These are phyloP conservation scores for Chenopodium berlandieri DNA, from an alignment of 148 eudicot genomes.

Conservation along the genomic window DNA sequence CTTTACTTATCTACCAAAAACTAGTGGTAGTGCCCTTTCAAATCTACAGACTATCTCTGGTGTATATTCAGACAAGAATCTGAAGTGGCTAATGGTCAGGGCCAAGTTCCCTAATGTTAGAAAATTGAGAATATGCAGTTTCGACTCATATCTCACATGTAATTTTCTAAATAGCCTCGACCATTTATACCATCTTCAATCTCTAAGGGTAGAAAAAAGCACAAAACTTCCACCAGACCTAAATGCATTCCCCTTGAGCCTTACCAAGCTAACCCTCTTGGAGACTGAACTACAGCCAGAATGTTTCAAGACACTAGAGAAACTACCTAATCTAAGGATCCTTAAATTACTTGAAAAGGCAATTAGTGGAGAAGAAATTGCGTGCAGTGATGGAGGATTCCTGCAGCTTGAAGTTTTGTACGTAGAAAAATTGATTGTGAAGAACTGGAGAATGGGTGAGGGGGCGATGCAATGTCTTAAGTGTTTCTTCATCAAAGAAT, in stretches of 20 bases:
- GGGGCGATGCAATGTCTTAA: slow-evolving; percentile 28
- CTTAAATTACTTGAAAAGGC: slow-evolving; percentile 30
- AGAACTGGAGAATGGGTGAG: background rate
- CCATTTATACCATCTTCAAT: slow-evolving; percentile 35
- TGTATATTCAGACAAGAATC: slow-evolving; percentile 27
- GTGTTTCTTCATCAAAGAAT: slow-evolving; percentile 9
- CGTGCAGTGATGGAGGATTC: slow-evolving; percentile 29
- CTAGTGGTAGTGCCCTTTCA: slow-evolving; percentile 11
- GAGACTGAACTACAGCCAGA: slow-evolving; percentile 11
- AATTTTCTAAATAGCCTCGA: slow-evolving; percentile 31
- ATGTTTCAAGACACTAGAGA: slow-evolving; percentile 27
- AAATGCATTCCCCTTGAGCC: slow-evolving; percentile 36
- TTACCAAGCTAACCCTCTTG: slow-evolving; percentile 28
- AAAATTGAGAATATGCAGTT: slow-evolving; percentile 21
- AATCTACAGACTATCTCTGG: slow-evolving; percentile 33
- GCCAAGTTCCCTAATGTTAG: slow-evolving; percentile 38
- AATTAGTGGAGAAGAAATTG: background rate
- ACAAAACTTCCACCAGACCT: slow-evolving; percentile 21
- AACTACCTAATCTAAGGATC: slow-evolving; percentile 29
- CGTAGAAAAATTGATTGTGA: slow-evolving; percentile 12
- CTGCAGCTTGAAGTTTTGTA: slow-evolving; percentile 19
- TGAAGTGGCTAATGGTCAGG: slow-evolving; percentile 35
- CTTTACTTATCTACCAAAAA: slow-evolving; percentile 13
- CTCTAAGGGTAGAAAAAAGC: slow-evolving; percentile 26
- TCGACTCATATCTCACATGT: background rate